phyloP scores from a whole-genome alignment of 352 stramenopile species.

The Phytopythium delawarense region DNA sequence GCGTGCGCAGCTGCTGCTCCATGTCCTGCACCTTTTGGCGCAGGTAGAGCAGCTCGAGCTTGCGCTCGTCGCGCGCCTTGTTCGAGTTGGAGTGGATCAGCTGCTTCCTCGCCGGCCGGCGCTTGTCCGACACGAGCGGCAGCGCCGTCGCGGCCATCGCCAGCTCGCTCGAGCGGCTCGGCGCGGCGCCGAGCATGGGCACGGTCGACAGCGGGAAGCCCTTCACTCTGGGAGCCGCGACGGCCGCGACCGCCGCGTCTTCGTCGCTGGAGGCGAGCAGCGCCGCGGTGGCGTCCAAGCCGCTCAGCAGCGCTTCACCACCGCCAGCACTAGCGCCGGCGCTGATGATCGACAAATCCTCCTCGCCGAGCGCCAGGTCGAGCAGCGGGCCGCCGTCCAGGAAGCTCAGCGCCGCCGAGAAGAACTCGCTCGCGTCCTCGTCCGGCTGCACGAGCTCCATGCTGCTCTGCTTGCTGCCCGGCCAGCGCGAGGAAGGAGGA shows the following conservation, averaged over 20 bases:
- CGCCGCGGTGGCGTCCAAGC: not conserved
- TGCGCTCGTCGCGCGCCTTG: conserved; percentile 19
- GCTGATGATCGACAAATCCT: not conserved
- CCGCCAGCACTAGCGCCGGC: not conserved
- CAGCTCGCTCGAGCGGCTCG: not conserved
- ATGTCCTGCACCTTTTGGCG: conserved; percentile 35
- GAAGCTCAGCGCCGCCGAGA: conserved; percentile 21
- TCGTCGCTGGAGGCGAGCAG: not conserved
- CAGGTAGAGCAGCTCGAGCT: conserved; percentile 34
- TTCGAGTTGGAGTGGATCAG: conserved; percentile 28
- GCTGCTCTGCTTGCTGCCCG: not conserved
- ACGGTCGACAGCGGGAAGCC: not conserved
- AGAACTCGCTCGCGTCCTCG: conserved; percentile 19
- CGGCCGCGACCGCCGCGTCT: not conserved
- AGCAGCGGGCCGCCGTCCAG: conserved; percentile 15
- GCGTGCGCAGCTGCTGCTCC: conserved; percentile 28
- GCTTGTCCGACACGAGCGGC: conserved; percentile 8
- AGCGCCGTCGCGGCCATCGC: conserved; percentile 4
- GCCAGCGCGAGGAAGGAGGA: not conserved
- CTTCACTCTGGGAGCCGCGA: not conserved
- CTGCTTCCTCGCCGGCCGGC: conserved; percentile 18
- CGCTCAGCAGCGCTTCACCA: not conserved
- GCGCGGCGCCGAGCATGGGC: not conserved
- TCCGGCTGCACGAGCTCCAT: conserved; percentile 23
- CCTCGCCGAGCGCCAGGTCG: conserved; percentile 2